Conservation (phyloP, 108 stramenopile genomes). For the Schizochytrium sp. region DNA sequence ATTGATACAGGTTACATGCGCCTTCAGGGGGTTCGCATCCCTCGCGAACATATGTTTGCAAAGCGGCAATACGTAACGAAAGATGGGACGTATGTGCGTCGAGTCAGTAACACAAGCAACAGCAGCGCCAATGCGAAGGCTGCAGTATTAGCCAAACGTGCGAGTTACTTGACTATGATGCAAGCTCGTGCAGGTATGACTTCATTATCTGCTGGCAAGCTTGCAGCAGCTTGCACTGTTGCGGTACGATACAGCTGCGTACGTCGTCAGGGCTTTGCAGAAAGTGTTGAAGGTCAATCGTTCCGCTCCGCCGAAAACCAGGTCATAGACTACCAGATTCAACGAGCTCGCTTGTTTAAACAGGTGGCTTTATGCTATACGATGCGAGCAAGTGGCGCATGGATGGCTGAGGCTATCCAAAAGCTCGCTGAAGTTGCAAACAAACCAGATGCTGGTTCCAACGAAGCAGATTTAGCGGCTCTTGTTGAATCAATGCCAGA, state of each 20-base stretch:
- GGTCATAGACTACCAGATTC: conserved; percentile 72
- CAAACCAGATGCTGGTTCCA: neutral
- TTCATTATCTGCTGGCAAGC: conserved; percentile 61
- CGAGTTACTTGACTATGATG: conserved; percentile 95
- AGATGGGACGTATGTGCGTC: conserved; percentile 80
- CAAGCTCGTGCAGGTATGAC: conserved; percentile 82
- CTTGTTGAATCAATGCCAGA: conserved; percentile 43
- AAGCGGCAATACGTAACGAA: conserved; percentile 22
- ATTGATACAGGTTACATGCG: conserved; percentile 95
- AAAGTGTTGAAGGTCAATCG: conserved; percentile 27
- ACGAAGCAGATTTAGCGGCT: neutral
- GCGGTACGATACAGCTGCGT: conserved; percentile 90
- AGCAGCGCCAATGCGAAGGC: conserved; percentile 76
- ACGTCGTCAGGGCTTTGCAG: conserved; percentile 86
- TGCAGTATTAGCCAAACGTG: conserved; percentile 82
- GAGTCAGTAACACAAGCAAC: conserved; percentile 81
- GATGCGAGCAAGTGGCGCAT: conserved; percentile 67
- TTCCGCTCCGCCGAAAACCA: conserved; percentile 47
- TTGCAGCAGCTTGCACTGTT: conserved; percentile 89
- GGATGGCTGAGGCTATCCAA: conserved; percentile 55
- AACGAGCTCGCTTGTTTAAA: conserved; percentile 72
- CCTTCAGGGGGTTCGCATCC: conserved; percentile 86
- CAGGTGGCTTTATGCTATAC: conserved; percentile 69
- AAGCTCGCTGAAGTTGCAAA: conserved; percentile 15
- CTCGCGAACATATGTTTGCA: conserved; percentile 90